Conservation (phyloP, 2,329 filamentous ascomycete species). For the Exophiala sp. region DNA sequence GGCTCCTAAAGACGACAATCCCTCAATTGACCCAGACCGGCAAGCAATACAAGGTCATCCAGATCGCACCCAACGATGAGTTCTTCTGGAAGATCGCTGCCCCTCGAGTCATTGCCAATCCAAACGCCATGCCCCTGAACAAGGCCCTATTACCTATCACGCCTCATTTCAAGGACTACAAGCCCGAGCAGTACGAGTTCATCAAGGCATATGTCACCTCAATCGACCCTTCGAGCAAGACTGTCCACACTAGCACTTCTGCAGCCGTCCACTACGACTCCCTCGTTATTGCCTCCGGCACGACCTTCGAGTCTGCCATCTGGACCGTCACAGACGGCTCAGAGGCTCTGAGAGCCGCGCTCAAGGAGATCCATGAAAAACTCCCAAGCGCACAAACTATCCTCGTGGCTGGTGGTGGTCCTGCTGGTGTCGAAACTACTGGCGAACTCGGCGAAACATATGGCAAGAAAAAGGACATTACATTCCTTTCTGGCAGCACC, state of each 20-base stretch:
- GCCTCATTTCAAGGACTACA: conserved; percentile 51
- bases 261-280: conserved; percentile 47
- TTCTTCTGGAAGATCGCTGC: conserved; percentile 55
- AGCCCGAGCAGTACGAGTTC: conserved; percentile 47
- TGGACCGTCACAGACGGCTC: conserved; percentile 45
- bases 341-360: conserved; percentile 34
- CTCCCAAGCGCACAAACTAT: conserved; percentile 42
- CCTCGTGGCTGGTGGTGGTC: conserved; percentile 48
- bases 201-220: conserved; percentile 49
- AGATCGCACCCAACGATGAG: conserved; percentile 52
- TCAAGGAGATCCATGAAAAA: conserved; percentile 35
- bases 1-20: conserved; percentile 35
- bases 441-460: conserved; percentile 47
- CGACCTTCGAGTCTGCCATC: conserved; percentile 39
- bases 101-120: conserved; percentile 52
- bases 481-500: conserved; percentile 40
- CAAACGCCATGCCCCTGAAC: conserved; percentile 44
- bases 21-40: conserved; percentile 30
- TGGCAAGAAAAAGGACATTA: conserved; percentile 38
- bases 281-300: conserved; percentile 56
- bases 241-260: conserved; percentile 42
- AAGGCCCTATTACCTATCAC: conserved; percentile 50
- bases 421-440: conserved; percentile 48
- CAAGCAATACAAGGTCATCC: conserved; percentile 49
- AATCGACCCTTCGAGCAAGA: conserved; percentile 44